A percentile compares a stretch with the other conserved stretches of the same genome.
Evolutionary conservation across 371 early-diverging fungal genomes (phyloP).

Genomic region (Rhizopus arrhizus): DNA sequence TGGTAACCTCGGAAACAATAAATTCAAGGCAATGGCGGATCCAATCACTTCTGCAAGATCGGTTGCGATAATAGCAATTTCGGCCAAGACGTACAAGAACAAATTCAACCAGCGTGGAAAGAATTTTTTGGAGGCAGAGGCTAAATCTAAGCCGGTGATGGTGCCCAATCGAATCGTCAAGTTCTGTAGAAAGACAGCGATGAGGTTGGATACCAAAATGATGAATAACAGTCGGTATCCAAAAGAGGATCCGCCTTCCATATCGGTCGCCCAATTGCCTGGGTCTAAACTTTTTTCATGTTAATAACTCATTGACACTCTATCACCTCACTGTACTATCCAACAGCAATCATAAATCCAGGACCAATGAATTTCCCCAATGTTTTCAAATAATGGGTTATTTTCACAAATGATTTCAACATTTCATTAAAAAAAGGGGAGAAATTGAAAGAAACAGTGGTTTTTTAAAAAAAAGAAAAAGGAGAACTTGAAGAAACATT

Average conservation of each 20-base stretch:
- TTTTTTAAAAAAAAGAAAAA: neutral
- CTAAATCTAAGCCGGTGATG: constrained; percentile 76
- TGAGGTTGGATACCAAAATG: constrained; percentile 73
- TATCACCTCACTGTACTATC: constrained; percentile 32
- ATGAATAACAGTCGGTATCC: constrained; percentile 76
- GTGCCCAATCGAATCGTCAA: constrained; percentile 78
- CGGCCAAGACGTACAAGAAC: constrained; percentile 70
- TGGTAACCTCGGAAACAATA: constrained; percentile 72
- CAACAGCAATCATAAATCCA: constrained; percentile 56
- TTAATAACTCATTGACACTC: constrained; percentile 25
- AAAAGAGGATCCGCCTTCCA: constrained; percentile 74
- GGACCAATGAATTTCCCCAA: constrained; percentile 47
- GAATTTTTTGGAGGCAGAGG: constrained; percentile 64
- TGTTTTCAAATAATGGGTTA: constrained; percentile 22
- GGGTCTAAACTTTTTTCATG: constrained; percentile 56
- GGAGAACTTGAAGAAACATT: neutral
- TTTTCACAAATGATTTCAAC: neutral
- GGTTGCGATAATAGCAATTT: constrained; percentile 76
- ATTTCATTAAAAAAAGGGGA: constrained; percentile 1
- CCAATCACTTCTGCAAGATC: constrained; percentile 88
- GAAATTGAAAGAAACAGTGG: neutral
- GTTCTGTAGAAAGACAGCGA: constrained; percentile 79
- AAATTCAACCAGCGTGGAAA: constrained; percentile 61
- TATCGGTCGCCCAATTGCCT: constrained; percentile 81
- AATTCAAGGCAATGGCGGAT: constrained; percentile 77